Conservation (phyloP, 2,329 filamentous ascomycete species). For the Colletotrichum sp. region DNA sequence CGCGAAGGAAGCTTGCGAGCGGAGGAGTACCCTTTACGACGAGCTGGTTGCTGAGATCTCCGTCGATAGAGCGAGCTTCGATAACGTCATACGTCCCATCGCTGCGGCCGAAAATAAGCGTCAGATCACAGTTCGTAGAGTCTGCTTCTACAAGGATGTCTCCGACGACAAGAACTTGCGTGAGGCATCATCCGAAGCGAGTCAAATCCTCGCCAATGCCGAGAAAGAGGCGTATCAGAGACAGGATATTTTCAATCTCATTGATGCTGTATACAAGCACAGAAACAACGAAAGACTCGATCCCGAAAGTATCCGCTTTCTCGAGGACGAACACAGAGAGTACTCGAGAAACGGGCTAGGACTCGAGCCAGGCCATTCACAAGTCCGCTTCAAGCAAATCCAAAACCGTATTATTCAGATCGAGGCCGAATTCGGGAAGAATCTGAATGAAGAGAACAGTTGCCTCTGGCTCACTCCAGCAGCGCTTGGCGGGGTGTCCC, state of each 20-base stretch:
- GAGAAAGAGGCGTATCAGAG: slow-evolving; percentile 80
- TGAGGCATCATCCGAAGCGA: slow-evolving; percentile 77
- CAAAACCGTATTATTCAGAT: slow-evolving; percentile 63
- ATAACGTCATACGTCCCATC: slow-evolving; percentile 67
- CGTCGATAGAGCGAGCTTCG: slow-evolving; percentile 55
- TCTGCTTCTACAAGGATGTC: slow-evolving; percentile 83
- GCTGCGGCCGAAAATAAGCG: slow-evolving; percentile 73
- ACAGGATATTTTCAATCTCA: slow-evolving; percentile 76
- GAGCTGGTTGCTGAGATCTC: slow-evolving; percentile 68
- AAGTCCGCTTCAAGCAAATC: slow-evolving; percentile 74
- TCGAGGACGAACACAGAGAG: slow-evolving; percentile 79
- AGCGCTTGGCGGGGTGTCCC: slow-evolving; percentile 78
- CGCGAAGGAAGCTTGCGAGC: slow-evolving; percentile 64
- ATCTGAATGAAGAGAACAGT: slow-evolving; percentile 83
- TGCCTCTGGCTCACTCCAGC: slow-evolving; percentile 78
- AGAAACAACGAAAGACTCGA: slow-evolving; percentile 64
- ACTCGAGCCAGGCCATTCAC: slow-evolving; percentile 70
- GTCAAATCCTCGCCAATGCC: slow-evolving; percentile 78
- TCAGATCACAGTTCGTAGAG: slow-evolving; percentile 65
- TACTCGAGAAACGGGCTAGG: slow-evolving; percentile 80
- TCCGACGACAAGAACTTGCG: slow-evolving; percentile 71
- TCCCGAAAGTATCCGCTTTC: slow-evolving; percentile 71
- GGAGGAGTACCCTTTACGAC: slow-evolving; percentile 69
- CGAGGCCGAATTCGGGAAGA: slow-evolving; percentile 78
- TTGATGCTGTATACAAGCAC: slow-evolving; percentile 60